Percentiles rank a stretch among this genome's conserved stretches.
These are phyloP conservation scores for Phytophthora multivora DNA, from an alignment of 352 stramenopile genomes.

Conservation along the genomic window DNA sequence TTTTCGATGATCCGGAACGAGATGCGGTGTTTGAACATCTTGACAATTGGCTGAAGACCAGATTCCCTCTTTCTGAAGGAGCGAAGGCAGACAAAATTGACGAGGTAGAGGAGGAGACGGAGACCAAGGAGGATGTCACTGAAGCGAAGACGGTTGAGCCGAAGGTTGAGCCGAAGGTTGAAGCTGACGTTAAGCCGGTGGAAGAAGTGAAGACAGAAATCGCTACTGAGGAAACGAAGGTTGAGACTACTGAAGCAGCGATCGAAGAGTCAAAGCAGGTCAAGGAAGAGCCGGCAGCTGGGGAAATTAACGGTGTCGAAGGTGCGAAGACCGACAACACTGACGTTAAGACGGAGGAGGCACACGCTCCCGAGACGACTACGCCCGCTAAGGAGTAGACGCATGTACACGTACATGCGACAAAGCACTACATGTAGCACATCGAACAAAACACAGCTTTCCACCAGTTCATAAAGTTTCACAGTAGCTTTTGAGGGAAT, in stretches of 20 bases:
- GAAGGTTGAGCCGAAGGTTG: background rate
- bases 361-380: background rate
- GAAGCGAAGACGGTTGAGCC: background rate
- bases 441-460: no score
- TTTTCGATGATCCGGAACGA: constrained; percentile 68
- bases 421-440: background rate
- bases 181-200: background rate
- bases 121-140: constrained; percentile 1
- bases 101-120: background rate
- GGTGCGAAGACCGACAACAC: background rate
- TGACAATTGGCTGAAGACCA: constrained; percentile 49
- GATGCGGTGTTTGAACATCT: constrained; percentile 50
- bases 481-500: background rate
- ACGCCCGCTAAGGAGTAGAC: background rate
- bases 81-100: constrained; percentile 15
- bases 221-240: background rate
- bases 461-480: no score
- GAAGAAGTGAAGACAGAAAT: constrained; percentile 4
- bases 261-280: background rate
- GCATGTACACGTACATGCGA: background rate
- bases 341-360: constrained; percentile 8
- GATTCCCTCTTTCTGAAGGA: constrained; percentile 32
- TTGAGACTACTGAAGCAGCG: background rate
- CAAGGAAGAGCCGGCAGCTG: background rate
- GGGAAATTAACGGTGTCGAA: background rate